Evolutionary conservation across 208 protist genomes (phyloP), one percentile per base, ranked within the genome.

Genomic region (Leptomonas pyrrhocoris): DNA sequence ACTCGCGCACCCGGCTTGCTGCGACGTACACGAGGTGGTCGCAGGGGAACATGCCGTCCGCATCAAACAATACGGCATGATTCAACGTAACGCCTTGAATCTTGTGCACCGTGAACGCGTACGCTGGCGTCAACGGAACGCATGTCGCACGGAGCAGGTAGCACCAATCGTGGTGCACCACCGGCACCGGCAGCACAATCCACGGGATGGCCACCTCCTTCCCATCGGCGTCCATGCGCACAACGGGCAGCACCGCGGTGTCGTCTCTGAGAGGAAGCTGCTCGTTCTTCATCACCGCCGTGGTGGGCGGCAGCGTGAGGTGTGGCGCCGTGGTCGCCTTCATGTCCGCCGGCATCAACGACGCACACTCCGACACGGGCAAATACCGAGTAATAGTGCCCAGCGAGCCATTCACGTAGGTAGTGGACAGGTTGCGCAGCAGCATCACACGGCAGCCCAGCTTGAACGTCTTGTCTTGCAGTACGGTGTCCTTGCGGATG

Each of bases 91-190:
- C 42, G 27, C 93, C 93, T 69, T 97, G 93, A 4, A 90, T 75
- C 60, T 96, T 96, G 81, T 97, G 93, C 31, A 97, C 91, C 0
- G 93, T 97, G 50, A 96, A 97, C 2, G 93, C 93, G 69, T 96
- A 97, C 0, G 89, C 93, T 0, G 87, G 93, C 0, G 72, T 84
- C 28, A 97, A 80, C 2, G 93, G 93, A 60, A 97, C 81, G 43
- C 77, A 84, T 19, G 81, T 68, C 1, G 86, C 77, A 21, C 79
- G 76, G 2, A 77, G 56, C 6, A 34, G 30, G 53, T 84, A 86
- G 62, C 86, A 88, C 28, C 76, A 84, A 30, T 71, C 63, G 8
- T 75, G 42, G 42, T 46, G 46, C 48, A 67, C 50, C 27, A 81
- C 54, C 25, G 68, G 51, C 0, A 87, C 49, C 5, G 81, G 69